Conservation (phyloP, 192 early-diverging fungal genomes). For the Lobosporangium transversale region DNA sequence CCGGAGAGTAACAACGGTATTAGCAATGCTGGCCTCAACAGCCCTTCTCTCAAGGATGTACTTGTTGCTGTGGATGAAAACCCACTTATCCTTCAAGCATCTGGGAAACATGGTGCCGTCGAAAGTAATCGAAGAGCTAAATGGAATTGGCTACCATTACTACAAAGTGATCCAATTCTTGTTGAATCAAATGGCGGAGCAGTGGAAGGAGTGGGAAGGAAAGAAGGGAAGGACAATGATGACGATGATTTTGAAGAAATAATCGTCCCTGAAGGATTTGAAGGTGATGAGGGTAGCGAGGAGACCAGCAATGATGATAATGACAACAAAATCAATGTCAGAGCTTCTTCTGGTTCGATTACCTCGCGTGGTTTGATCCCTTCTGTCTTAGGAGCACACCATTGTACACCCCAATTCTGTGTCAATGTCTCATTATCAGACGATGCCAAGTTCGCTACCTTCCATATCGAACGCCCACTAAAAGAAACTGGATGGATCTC, state of each 20-base stretch:
- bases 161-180: too few relatives aligned
- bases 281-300: background rate
- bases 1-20: background rate
- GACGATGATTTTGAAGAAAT: background rate
- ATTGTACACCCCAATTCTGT: slow-evolving; percentile 43
- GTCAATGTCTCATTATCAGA: slow-evolving; percentile 35
- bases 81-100: too few relatives aligned
- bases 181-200: too few relatives aligned
- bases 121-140: too few relatives aligned
- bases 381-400: slow-evolving; percentile 25
- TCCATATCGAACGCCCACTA: slow-evolving; percentile 34
- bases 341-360: slow-evolving; percentile 7
- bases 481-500: slow-evolving; percentile 39
- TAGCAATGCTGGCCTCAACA: too few relatives aligned
- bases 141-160: too few relatives aligned
- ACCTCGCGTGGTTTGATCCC: slow-evolving; percentile 23
- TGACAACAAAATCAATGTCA: background rate
- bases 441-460: slow-evolving; percentile 39
- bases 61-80: slow-evolving; percentile 7
- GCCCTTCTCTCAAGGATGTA: slow-evolving; percentile 3
- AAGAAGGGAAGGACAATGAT: background rate
- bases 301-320: background rate
- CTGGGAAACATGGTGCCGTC: too few relatives aligned
- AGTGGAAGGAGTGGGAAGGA: background rate
- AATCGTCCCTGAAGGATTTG: background rate